Base-by-base conservation (phyloP, 768 basidiomycete genomes). In the Boletus pseudopeckii region DNA sequence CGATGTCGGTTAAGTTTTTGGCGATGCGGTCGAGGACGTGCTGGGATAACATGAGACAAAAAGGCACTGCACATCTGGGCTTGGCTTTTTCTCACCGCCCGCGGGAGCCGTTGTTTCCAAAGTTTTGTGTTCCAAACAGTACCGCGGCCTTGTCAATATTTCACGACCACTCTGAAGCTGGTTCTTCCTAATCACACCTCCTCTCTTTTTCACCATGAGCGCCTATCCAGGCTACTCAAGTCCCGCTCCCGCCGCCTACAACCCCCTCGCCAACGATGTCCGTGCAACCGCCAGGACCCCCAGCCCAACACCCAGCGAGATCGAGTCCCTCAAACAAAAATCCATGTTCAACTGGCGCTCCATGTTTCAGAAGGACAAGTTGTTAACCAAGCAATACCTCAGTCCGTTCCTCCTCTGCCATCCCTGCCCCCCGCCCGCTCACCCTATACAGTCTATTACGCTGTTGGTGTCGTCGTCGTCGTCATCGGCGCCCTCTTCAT, bases 251-350 rank as follows among this genome's bases (percentile, higher is more conserved):
- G 41, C 30, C 2, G 14, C 20, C 8, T 63, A 59, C 54, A 56
- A 55, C 22, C 56, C 65, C 11, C 38, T 56, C 51, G 52, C 18
- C 37, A 53, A 46, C 36, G 53, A 60, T 53, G 62, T 9, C 18
- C 65, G 69, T 0, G 15, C 32, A 20, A 24, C 36, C 14, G 53
- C 62, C 10, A 74, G 82, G 33, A 85, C 84, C 5, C 84, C 84
- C 14, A 84, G 83, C 58, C 84, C 84, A 0, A 83, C 84, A 1
- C 84, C 84, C 7, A 84, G 82, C 62, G 84, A 86, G 68, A 63
- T 62, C 36, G 73, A 71, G 50, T 75, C 76, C 45, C 65, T 84
- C 48, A 64, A 70, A 1, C 63, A 64, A 45, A 74, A 63, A 5
- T 65, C 74, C 0, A 72, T 79, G 32, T 55, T 86, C 47, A 71